phyloP scores from a whole-genome alignment of 2,329 filamentous ascomycete species.

The Venturia asperata region DNA sequence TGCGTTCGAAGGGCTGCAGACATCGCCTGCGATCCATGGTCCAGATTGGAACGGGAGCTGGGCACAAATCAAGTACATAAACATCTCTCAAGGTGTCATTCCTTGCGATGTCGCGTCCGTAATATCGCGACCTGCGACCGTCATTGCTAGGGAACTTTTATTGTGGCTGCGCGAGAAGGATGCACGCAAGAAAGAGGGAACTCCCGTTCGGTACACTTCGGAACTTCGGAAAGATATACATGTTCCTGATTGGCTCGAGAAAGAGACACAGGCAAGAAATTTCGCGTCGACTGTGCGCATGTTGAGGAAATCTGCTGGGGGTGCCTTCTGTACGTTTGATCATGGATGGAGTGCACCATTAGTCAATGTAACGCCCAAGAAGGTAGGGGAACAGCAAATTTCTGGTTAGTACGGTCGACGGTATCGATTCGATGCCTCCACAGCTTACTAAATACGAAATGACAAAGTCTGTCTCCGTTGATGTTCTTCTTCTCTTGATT shows the following conservation, averaged over 20 bases:
- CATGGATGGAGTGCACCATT: slow-evolving; percentile 28
- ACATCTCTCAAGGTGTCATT: slow-evolving; percentile 40
- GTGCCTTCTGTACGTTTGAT: slow-evolving; percentile 32
- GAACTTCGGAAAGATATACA: slow-evolving; percentile 11
- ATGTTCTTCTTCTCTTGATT: no score
- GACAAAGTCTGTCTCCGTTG: no score
- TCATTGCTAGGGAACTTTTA: slow-evolving; percentile 22
- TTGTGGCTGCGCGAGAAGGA: slow-evolving; percentile 15
- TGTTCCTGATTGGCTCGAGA: slow-evolving; percentile 31
- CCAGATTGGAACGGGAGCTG: slow-evolving; percentile 38
- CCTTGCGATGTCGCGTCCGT: slow-evolving; percentile 27
- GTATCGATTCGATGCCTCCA: no score
- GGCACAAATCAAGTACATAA: slow-evolving; percentile 38
- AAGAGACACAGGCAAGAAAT: slow-evolving; percentile 31
- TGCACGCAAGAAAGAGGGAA: slow-evolving; percentile 2
- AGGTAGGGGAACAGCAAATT: background rate
- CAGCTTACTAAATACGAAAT: no score
- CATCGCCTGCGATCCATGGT: slow-evolving; percentile 23
- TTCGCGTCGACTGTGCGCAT: slow-evolving; percentile 30
- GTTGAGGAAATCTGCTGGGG: slow-evolving; percentile 23
- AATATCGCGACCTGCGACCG: slow-evolving; percentile 13
- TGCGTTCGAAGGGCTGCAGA: slow-evolving; percentile 15
- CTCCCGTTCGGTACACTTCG: background rate
- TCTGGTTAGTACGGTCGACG: background rate
- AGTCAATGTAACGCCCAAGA: background rate